phyloP scores from a whole-genome alignment of 768 basidiomycete species.

The Leccinum boreale region DNA sequence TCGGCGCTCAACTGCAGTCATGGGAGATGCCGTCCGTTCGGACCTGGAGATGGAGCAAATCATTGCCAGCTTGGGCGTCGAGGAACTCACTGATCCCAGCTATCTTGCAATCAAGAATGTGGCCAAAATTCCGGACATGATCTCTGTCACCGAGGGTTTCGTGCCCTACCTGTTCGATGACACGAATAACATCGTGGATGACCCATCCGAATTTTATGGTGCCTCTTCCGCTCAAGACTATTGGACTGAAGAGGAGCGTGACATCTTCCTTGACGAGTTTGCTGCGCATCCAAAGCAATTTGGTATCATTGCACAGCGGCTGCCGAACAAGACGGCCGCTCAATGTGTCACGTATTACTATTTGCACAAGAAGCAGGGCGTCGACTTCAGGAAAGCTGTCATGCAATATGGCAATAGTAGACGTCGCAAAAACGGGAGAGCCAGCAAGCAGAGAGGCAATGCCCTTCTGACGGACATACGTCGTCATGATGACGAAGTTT shows the following conservation, averaged over 20 bases:
- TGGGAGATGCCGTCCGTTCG: slow-evolving; percentile 88
- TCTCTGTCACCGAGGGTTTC: slow-evolving; percentile 59
- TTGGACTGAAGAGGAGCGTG: slow-evolving; percentile 86
- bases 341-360: slow-evolving; percentile 96
- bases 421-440: slow-evolving; percentile 53
- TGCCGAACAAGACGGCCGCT: slow-evolving; percentile 80
- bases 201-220: slow-evolving; percentile 77
- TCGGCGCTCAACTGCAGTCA: slow-evolving; percentile 62
- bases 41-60: slow-evolving; percentile 98
- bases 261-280: slow-evolving; percentile 75
- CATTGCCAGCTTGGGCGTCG: slow-evolving; percentile 88
- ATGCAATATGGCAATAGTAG: slow-evolving; percentile 64
- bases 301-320: slow-evolving; percentile 77
- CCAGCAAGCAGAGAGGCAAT: slow-evolving; percentile 79
- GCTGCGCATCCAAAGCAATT: slow-evolving; percentile 91
- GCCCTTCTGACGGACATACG: slow-evolving; percentile 79
- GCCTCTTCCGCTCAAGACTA: slow-evolving; percentile 70
- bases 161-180: slow-evolving; percentile 75
- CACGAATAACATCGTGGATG: slow-evolving; percentile 74
- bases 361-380: slow-evolving; percentile 83
- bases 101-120: slow-evolving; percentile 83
- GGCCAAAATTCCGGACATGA: slow-evolving; percentile 89
- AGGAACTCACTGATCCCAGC: slow-evolving; percentile 90
- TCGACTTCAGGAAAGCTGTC: slow-evolving; percentile 81
- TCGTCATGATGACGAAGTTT: slow-evolving; percentile 58